Evolutionary conservation across 176 grass and related monocot genomes (phyloP).

Genomic region (Eremochloa ophiuroides): DNA sequence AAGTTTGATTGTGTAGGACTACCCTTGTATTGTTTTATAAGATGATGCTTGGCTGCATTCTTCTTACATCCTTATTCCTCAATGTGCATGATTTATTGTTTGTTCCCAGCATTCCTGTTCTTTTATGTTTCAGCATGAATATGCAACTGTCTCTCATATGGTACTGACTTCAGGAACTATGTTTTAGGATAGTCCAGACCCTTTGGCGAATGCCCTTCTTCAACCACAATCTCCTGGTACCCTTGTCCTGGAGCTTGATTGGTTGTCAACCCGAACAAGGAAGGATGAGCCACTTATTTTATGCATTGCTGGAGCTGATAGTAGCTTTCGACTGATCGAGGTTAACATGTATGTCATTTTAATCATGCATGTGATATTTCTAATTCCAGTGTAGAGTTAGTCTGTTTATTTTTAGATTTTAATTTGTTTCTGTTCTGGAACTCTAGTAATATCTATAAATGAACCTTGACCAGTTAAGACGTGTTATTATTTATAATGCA

Average conservation of each 20-base stretch:
- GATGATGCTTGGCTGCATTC: neutral
- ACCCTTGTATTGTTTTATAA: neutral
- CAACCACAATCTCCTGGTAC: conserved; percentile 97
- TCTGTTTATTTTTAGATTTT: conserved; percentile 17
- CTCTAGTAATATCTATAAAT: neutral
- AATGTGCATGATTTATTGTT: conserved; percentile 22
- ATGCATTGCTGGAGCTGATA: conserved; percentile 99
- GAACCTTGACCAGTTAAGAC: neutral
- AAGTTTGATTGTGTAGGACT: conserved; percentile 12
- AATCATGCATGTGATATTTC: conserved; percentile 2
- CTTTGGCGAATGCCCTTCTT: conserved; percentile 93
- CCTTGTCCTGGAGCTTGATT: conserved; percentile 98
- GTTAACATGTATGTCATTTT: conserved; percentile 88
- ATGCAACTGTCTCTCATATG: conserved; percentile 21
- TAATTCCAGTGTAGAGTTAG: conserved; percentile 1
- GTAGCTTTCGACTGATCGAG: conserved; percentile 93
- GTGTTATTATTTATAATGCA: neutral
- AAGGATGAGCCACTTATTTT: conserved; percentile 89
- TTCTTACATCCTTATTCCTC: conserved; percentile 15
- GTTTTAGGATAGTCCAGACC: conserved; percentile 95
- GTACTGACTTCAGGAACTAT: conserved; percentile 42
- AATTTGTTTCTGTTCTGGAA: conserved; percentile 3
- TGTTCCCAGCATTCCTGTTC: conserved; percentile 12
- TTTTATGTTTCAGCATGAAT: conserved; percentile 28
- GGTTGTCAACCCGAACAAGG: conserved; percentile 79